These are phyloP conservation scores for Castanospermum australe DNA, from an alignment of 306 rosid species.

Conservation along the genomic window DNA sequence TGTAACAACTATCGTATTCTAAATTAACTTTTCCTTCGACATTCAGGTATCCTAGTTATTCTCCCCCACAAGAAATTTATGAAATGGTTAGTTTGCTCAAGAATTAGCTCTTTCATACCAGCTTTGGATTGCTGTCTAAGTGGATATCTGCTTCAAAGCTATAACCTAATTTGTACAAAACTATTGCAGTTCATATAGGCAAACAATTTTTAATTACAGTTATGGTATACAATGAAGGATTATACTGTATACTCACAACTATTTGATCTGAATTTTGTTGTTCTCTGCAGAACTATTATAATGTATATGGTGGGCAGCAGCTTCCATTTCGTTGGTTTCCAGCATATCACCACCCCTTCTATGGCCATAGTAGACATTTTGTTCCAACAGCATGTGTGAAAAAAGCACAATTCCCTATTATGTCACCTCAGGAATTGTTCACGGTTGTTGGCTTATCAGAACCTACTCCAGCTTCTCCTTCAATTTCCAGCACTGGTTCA, in stretches of 20 bases:
- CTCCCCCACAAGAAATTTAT: slow-evolving; percentile 47
- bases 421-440: slow-evolving; percentile 18
- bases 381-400: slow-evolving; percentile 34
- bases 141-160: neutral
- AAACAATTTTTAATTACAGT: neutral
- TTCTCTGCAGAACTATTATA: slow-evolving; percentile 45
- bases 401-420: slow-evolving; percentile 30
- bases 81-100: slow-evolving; percentile 45
- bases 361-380: slow-evolving; percentile 32
- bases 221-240: neutral
- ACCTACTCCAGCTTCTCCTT: slow-evolving; percentile 35
- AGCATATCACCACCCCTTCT: slow-evolving; percentile 34
- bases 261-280: neutral
- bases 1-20: slow-evolving; percentile 2
- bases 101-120: neutral
- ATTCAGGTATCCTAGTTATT: slow-evolving; percentile 59
- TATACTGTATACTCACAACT: neutral
- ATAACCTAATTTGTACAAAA: neutral
- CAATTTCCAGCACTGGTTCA: slow-evolving; percentile 42
- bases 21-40: slow-evolving; percentile 10
- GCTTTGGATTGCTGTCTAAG: neutral
- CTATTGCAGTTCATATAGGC: neutral
- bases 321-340: slow-evolving; percentile 35
- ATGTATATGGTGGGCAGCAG: slow-evolving; percentile 50
- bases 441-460: slow-evolving; percentile 33